Conservation (phyloP, 2,329 filamentous ascomycete genomes). For the Diaporthe destruens region DNA sequence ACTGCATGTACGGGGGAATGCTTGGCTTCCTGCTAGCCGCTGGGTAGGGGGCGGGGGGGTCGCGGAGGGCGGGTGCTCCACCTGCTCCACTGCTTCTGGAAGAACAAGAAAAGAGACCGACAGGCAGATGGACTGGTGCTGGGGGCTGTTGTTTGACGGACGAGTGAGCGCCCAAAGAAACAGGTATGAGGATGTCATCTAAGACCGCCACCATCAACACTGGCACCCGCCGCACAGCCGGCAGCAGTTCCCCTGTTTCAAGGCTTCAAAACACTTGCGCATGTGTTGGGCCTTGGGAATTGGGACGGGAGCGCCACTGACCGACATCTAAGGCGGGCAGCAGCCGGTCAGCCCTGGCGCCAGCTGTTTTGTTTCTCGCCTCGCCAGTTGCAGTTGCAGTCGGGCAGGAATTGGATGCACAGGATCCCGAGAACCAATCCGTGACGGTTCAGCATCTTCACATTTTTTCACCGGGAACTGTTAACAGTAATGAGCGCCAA, state of each 20-base stretch:
- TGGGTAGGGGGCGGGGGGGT: too few species aligned
- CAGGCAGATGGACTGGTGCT: not conserved
- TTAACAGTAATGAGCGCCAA: slow-evolving; percentile 7
- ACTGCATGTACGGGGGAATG: slow-evolving; percentile 5
- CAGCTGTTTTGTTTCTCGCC: slow-evolving; percentile 15
- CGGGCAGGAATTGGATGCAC: slow-evolving; percentile 17
- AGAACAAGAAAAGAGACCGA: not conserved
- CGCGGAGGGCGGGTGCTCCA: not conserved
- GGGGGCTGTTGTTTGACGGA: not conserved
- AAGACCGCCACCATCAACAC: too few species aligned
- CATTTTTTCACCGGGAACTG: not conserved
- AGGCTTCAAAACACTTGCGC: slow-evolving; percentile 16
- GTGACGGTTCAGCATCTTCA: slow-evolving; percentile 10
- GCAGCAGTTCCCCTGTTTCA: slow-evolving; percentile 19
- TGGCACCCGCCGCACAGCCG: not conserved
- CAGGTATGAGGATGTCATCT: too few species aligned
- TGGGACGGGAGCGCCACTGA: slow-evolving; percentile 16
- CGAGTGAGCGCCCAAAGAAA: not conserved
- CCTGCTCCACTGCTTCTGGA: slow-evolving; percentile 35
- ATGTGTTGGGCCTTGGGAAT: slow-evolving; percentile 3
- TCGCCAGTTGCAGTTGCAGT: not conserved
- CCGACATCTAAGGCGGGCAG: slow-evolving; percentile 7
- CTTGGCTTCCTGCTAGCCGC: slow-evolving; percentile 22
- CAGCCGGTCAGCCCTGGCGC: not conserved
- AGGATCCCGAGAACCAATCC: slow-evolving; percentile 9